Evolutionary conservation across 768 basidiomycete species (phyloP).

Genomic region (Saitozyma podzolica): DNA sequence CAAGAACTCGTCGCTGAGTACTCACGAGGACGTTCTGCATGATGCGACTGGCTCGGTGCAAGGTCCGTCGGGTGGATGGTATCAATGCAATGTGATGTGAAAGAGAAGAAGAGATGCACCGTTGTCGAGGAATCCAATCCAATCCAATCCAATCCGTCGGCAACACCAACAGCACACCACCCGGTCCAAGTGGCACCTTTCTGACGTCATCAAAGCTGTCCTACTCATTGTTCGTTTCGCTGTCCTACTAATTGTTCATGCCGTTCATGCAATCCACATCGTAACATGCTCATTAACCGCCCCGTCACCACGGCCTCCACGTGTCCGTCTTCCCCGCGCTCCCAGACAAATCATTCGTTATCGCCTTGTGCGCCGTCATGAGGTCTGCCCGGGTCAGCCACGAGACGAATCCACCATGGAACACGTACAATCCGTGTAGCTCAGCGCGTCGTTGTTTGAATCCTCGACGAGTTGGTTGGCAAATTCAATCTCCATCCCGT

Average conservation of each 20-base stretch:
- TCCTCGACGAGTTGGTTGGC: conserved; percentile 97
- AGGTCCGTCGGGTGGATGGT: too few relatives aligned
- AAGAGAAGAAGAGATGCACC: neutral
- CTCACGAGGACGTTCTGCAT: conserved; percentile 35
- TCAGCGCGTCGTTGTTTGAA: conserved; percentile 91
- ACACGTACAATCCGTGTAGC: conserved; percentile 77
- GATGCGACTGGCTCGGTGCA: too few relatives aligned
- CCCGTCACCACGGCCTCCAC: conserved; percentile 46
- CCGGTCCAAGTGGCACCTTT: too few relatives aligned
- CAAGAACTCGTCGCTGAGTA: too few relatives aligned
- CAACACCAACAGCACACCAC: too few relatives aligned
- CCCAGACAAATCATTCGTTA: conserved; percentile 50
- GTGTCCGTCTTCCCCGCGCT: conserved; percentile 36
- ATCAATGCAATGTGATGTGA: too few relatives aligned
- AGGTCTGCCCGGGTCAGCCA: conserved; percentile 34
- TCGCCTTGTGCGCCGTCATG: conserved; percentile 49
- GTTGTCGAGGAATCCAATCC: neutral
- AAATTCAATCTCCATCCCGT: conserved; percentile 90
- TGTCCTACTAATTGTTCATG: too few relatives aligned
- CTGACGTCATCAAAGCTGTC: too few relatives aligned
- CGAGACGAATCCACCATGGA: neutral
- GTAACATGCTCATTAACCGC: too few relatives aligned
- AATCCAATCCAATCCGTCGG: neutral
- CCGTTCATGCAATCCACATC: too few relatives aligned
- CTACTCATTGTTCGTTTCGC: too few relatives aligned